These are phyloP conservation scores for Malassezia globosa DNA, from an alignment of 1,284 basidiomycete species.

Conservation along the genomic window DNA sequence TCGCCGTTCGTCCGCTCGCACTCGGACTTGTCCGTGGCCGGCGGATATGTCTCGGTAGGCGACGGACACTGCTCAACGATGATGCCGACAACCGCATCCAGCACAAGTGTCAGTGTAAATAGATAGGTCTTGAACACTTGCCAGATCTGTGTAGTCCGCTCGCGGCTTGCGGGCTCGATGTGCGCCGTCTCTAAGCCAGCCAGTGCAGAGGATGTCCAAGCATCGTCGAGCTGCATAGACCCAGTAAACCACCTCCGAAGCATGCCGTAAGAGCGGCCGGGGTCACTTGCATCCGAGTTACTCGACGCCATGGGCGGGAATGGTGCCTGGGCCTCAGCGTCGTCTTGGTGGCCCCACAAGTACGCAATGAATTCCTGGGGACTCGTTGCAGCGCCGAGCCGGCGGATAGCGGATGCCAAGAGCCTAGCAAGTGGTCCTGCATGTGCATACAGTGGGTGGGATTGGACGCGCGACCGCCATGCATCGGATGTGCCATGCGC, in stretches of 20 bases:
- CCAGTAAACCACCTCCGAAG: not conserved
- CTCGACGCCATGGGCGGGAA: not conserved
- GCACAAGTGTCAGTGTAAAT: slow-evolving; percentile 41
- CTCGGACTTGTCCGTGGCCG: slow-evolving; percentile 1
- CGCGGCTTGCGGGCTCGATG: not conserved
- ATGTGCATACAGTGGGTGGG: slow-evolving; percentile 22
- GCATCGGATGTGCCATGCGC: not conserved
- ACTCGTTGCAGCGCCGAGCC: not conserved
- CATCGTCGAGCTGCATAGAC: not conserved
- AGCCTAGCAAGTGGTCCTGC: slow-evolving; percentile 38
- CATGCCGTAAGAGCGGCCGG: not conserved
- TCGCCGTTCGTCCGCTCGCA: not conserved
- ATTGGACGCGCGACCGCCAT: slow-evolving; percentile 2
- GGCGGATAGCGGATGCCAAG: slow-evolving; percentile 24
- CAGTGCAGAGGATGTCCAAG: slow-evolving; percentile 7
- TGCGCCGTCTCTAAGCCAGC: slow-evolving; percentile 1
- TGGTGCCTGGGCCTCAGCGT: not conserved
- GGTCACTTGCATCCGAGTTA: too few relatives aligned
- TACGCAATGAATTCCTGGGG: not conserved
- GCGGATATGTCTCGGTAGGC: slow-evolving; percentile 26
- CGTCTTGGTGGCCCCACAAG: not conserved
- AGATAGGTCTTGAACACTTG: slow-evolving; percentile 36
- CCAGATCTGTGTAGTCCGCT: slow-evolving; percentile 27
- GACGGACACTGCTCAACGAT: slow-evolving; percentile 41
- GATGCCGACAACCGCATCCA: slow-evolving; percentile 37